phyloP scores from a whole-genome alignment of 2,329 filamentous ascomycete species.

The Neofusicoccum sp. region DNA sequence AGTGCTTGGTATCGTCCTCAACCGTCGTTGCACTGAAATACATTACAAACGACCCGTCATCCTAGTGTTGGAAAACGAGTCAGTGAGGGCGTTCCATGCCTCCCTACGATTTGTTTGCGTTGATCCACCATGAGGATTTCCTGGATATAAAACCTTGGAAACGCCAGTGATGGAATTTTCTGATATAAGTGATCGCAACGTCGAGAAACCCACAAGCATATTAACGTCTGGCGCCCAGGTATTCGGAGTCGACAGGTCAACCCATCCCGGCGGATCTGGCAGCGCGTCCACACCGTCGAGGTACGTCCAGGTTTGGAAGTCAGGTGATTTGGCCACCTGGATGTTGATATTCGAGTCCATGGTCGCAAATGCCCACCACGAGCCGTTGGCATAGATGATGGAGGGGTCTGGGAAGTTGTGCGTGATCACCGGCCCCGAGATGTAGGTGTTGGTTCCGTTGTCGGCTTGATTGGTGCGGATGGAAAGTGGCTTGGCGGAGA shows the following conservation, averaged over 20 bases:
- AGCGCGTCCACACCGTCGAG: slow-evolving; percentile 16
- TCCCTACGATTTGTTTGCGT: background rate
- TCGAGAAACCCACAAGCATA: slow-evolving; percentile 17
- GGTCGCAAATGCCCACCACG: slow-evolving; percentile 19
- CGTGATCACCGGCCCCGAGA: slow-evolving; percentile 7
- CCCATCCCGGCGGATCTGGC: slow-evolving; percentile 16
- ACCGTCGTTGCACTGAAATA: slow-evolving; percentile 58
- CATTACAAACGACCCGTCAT: slow-evolving; percentile 51
- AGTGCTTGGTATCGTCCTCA: slow-evolving; percentile 46
- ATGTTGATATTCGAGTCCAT: slow-evolving; percentile 12
- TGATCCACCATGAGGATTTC: too few species aligned
- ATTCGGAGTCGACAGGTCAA: slow-evolving; percentile 18
- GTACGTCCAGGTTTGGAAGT: slow-evolving; percentile 16
- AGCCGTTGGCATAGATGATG: background rate
- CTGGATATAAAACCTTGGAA: background rate
- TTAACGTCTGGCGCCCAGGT: slow-evolving; percentile 36
- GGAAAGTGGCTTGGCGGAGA: background rate
- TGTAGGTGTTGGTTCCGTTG: slow-evolving; percentile 3
- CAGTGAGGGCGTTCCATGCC: background rate
- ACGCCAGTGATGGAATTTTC: background rate
- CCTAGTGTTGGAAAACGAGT: background rate
- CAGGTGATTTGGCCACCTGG: slow-evolving; percentile 16
- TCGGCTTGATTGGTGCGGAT: background rate
- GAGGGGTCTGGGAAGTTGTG: slow-evolving; percentile 13
- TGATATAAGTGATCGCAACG: too few species aligned